Base-by-base conservation (phyloP, 148 eudicot genomes). In the Amaranthus hypochondriacus region DNA sequence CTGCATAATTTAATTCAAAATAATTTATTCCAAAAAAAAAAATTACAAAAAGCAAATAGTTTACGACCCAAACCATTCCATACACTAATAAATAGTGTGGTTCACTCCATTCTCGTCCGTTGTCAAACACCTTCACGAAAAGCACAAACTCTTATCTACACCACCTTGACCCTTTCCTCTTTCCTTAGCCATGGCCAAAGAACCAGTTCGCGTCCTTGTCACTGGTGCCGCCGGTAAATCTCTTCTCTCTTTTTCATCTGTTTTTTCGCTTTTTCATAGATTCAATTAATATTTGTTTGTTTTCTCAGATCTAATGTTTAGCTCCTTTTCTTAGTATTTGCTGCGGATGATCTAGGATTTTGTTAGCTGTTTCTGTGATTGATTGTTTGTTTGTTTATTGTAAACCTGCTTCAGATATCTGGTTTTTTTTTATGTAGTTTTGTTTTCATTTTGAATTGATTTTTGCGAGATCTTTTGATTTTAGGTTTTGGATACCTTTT, bases 201-300 rank as follows among this genome's bases (percentile, higher is more conserved):
- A 90, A 66, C 90, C 95, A 71, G 81, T 86, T 62, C 83, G 95
- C 68, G 90, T 90, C 28, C 95, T 90, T 8, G 95, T 90, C 80
- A 88, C 95, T 66, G 92, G 95, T 49, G 92, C 95, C 43, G 95
- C 95, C 21, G 98, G 98, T 93, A 83, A 70, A 5, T 2, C 13
- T 43, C 59, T n/a, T n/a, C 44, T 5, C 21, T 73, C 60, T 65
- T 44, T 52, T 6, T 58, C 9, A 18, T 73, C 49, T 63, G 46
- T 5, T 5, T 48, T 44, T 9, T 5, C 15, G 13, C 58, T 60
- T n/a, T 54, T 7, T 65, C 3, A 6, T 73, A 47, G 11, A 56
- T 56, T 7, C 2, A 9, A 21, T 53, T 52, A 18, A 4, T 5
- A 5, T 74, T 7, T 1, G 53, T 72, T 42, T 0, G 5, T 13